Evolutionary conservation across 2,329 filamentous ascomycete species (phyloP).

Genomic region (Pyricularia grisea): DNA sequence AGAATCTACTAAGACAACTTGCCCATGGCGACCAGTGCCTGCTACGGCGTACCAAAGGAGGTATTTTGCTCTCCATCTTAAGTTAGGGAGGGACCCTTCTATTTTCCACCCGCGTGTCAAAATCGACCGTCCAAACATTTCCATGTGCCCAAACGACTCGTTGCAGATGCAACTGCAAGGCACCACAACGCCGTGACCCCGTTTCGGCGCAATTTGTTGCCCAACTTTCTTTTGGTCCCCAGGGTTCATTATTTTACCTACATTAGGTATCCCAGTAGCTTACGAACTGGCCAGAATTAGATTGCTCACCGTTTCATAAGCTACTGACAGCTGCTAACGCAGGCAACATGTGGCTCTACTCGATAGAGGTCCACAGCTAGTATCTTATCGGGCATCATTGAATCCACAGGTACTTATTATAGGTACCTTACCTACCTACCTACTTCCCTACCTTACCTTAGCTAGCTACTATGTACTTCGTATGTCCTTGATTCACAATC

Average conservation of each 20-base stretch:
- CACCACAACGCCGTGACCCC: background rate
- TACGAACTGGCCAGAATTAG: background rate
- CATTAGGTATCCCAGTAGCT: background rate
- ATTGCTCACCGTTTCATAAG: background rate
- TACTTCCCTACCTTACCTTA: background rate
- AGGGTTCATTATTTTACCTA: background rate
- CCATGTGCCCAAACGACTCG: background rate
- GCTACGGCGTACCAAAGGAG: background rate
- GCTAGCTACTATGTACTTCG: no score
- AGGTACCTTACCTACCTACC: no score
- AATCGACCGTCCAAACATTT: background rate
- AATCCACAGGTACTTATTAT: background rate
- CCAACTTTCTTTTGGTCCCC: background rate
- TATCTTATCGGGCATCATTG: background rate
- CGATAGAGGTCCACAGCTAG: background rate
- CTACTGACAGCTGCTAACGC: background rate
- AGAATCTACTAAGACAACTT: background rate
- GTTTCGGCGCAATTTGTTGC: background rate
- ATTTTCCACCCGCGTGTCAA: background rate
- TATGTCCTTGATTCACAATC: background rate
- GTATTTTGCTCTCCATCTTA: background rate
- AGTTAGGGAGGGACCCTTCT: background rate
- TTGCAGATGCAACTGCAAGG: slow-evolving; percentile 1
- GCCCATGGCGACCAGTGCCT: background rate
- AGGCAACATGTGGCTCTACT: background rate